Evolutionary conservation across 179 eudicot species (phyloP), one percentile per base, ranked within the genome.

Genomic region (Dionaea muscipula): DNA sequence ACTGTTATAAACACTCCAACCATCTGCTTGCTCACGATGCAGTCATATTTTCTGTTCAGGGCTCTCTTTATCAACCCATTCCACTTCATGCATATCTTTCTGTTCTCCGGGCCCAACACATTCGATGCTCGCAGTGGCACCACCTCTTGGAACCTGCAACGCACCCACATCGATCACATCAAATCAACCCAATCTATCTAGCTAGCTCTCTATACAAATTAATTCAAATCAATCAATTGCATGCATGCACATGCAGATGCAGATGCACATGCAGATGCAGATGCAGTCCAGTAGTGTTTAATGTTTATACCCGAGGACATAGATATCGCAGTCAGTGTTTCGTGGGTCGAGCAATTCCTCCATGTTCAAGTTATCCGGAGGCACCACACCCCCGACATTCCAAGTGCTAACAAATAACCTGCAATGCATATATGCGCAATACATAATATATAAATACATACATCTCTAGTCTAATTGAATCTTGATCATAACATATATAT

Each of bases 281-380:
- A n/a, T n/a, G n/a, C n/a, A n/a, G n/a, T n/a, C n/a, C n/a, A n/a
- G n/a, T n/a, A n/a, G n/a, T n/a, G n/a, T n/a, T n/a, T n/a, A n/a
- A n/a, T n/a, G n/a, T n/a, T n/a, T n/a, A n/a, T n/a, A 75, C 83
- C 83, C 83, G 17, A 75, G 51, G 26, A 78, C 80, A 46, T 75
- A 75, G 26, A 75, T 64, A 61, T 75, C 76, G 39, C 70, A 63
- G 1, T 61, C 20, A 33, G 27, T 63, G 24, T 60, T 55, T 55
- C 48, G 0, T 13, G 73, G 56, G 19, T 70, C 60, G 35, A 75
- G 67, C 63, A 59, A 64, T 26, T 71, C 75, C 24, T 66, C 71
- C 56, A 66, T 66, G 27, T 57, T 52, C 20, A 71, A 53, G 35
- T 57, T 56, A 20, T 51, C 71, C 0, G 57, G 24, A 28, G 75